Base-by-base conservation (phyloP, 2,329 filamentous ascomycete species). In the Penicillium decumbens region DNA sequence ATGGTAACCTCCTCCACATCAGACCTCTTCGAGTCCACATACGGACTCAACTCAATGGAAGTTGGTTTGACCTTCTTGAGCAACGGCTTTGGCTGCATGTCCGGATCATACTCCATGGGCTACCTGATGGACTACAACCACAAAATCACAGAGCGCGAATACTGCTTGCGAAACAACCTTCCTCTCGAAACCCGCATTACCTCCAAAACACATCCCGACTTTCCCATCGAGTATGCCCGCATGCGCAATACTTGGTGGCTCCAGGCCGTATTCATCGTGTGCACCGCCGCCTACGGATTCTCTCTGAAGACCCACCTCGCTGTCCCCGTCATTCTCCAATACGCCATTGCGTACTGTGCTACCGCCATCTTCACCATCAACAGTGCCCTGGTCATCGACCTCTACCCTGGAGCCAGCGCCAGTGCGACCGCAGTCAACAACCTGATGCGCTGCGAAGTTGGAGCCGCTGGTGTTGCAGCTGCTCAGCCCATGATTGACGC, bases 1-100 rank as follows among this genome's bases (percentile, higher is more conserved):
- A 77, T 77, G 74, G 69, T 77, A 4, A 75, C 72, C 2, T 71
- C 74, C 1, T 73, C 65, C 10, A 77, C 74, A 1, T 69, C 72
- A 0, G 63, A 64, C 20, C 49, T 67, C 0, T 60, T 77, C 46
- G 62, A 72, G 53, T 53, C 62, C 0, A 61, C 57, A 6, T 76
- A 75, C 43, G 47, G 62, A 6, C 64, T 78, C 41, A 72, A 65
- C 30, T 63, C 69, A 3, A 47, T 73, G 15, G 54, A 72, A 47
- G 57, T 76, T 24, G 74, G 74, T 3, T 54, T 75, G 1, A 67
- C 62, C 6, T 76, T 74, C 51, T 56, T 76, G 6, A 67, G 71
- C 5, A 74, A 73, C 49, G 72, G 64, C 12, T 62, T 70, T 5
- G 71, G 71, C n/a, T 71, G 68, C 42, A 70, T 77, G 33, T 57